Base-by-base conservation (phyloP, 2,329 filamentous ascomycete species). In the Sphaerulina vaccinii region DNA sequence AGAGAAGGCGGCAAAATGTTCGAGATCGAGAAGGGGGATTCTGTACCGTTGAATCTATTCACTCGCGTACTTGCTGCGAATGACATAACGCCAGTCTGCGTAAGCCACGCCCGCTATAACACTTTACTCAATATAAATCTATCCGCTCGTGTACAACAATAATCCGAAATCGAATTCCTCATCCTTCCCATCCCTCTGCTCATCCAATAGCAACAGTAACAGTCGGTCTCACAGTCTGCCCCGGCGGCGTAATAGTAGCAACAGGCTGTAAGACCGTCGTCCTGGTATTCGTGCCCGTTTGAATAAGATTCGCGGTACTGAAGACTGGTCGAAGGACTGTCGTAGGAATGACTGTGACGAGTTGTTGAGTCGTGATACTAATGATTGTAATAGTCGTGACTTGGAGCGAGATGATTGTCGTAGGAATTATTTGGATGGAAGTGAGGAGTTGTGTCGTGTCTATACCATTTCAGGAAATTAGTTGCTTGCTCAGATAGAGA, bases 331-430 rank as follows among this genome's bases (percentile, higher is more conserved):
- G 43, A 13, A 46, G 15, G 21, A 46, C n/a, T 7, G 43, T 46
- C 2, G 43, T 46, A 22, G 43, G 43, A 21, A 38, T 22, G 5
- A 46, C 43, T 2, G 43, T 46, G 27, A 46, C 29, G 32, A 46
- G 24, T 6, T 37, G 33, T 5, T 38, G 43, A 5, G 21, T 46
- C 1, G 43, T 22, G 1, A 46, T n/a, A 2, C 32, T 46, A 21
- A 32, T 46, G 33, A 46, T 22, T 2, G 43, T 46, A 9, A 46
- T 38, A n/a, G 43, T 46, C 2, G 33, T 22, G 19, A 37, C 23
- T 7, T 38, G 43, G 7, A 46, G 5, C 16, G 43, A 37, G 33
- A 27, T 15, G 21, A 46, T 38, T 1, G 33, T 46, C 3, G 43
- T 37, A 6, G 43, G 43, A 2, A 46, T 16, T n/a, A 46, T 23